Evolutionary conservation across 495 filamentous ascomycete species (phyloP), one percentile per base, ranked within the genome.

Genomic region (Penicillium dipodomyicola): DNA sequence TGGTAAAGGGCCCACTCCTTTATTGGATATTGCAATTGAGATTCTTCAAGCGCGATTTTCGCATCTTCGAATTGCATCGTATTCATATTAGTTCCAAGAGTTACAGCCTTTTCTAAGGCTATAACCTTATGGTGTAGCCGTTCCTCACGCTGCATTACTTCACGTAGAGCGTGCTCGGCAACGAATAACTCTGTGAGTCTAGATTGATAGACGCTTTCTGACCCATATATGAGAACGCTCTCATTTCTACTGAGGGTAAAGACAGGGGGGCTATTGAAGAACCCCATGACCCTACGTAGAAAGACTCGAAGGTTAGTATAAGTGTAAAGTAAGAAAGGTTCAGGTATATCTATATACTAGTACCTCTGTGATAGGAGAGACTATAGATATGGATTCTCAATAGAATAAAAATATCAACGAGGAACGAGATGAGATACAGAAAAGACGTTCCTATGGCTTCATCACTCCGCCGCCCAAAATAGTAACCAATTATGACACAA

Each of bases 101-200:
- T 25, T 25, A 25, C 6, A 6, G 54, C 35, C 46, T 57, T 57
- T 57, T 57, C 35, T 17, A 50, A 50, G 33, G 45, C 54, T 25
- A 7, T 10, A n/a, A 27, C n/a, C 3, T 19, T 27, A 2, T 32
- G 7, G 3, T 50, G 8, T 23, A 50, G 12, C 23, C 11, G n/a
- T 27, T 44, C 46, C 19, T 57, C 54, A 8, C 45, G 46, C 46
- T 57, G 54, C 3, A 15, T 25, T 17, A 50, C 11, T 19, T 57
- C 37, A 22, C 54, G 54, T 33, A 57, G 23, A 30, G 35, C 54
- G 23, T 50, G 23, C 19, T 57, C 54, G 11, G 54, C 46, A 27
- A 33, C 25, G 50, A 43, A 19, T 32, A 50, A 27, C 17, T 50
- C 27, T 6, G 15, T 42, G 20, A 40, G 9, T n/a, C 11, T n/a